Evolutionary conservation across 2,329 filamentous ascomycete species (phyloP).

Genomic region (Diplocarpon mali): DNA sequence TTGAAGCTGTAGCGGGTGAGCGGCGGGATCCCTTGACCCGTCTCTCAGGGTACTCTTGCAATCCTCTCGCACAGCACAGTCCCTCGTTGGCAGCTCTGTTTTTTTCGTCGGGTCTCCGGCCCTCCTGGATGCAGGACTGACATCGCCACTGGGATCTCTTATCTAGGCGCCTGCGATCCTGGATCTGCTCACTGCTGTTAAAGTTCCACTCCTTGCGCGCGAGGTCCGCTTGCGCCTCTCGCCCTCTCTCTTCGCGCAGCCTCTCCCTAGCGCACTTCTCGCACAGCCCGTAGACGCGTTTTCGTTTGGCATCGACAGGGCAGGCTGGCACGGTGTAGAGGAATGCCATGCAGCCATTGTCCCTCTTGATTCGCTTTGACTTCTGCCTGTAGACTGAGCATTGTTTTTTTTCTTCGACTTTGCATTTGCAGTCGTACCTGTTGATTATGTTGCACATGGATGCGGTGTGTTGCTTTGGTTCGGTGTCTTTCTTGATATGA

Average conservation of each 20-base stretch:
- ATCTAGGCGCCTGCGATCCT: neutral
- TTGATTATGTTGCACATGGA: constrained; percentile 2
- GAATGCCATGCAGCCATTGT: neutral
- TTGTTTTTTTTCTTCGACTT: neutral
- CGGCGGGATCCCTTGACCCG: neutral
- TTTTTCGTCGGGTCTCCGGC: neutral
- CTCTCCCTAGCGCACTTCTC: neutral
- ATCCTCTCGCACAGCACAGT: constrained; percentile 12
- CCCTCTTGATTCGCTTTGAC: neutral
- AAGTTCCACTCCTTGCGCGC: neutral
- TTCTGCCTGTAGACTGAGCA: neutral
- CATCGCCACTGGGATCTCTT: constrained; percentile 3
- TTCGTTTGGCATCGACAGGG: neutral
- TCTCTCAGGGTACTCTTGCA: constrained; percentile 2
- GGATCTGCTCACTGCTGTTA: neutral
- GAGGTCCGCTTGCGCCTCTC: neutral
- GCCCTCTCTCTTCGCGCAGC: neutral
- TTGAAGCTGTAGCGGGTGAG: neutral
- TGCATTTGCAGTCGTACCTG: constrained; percentile 2
- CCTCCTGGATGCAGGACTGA: constrained; percentile 2
- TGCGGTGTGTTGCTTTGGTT: neutral
- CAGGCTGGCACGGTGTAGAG: no score
- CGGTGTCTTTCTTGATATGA: neutral
- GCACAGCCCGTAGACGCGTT: neutral
- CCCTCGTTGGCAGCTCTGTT: constrained; percentile 7